Base-by-base conservation (phyloP, 78 protist genomes). In the Chrysochromulina tobinii region DNA sequence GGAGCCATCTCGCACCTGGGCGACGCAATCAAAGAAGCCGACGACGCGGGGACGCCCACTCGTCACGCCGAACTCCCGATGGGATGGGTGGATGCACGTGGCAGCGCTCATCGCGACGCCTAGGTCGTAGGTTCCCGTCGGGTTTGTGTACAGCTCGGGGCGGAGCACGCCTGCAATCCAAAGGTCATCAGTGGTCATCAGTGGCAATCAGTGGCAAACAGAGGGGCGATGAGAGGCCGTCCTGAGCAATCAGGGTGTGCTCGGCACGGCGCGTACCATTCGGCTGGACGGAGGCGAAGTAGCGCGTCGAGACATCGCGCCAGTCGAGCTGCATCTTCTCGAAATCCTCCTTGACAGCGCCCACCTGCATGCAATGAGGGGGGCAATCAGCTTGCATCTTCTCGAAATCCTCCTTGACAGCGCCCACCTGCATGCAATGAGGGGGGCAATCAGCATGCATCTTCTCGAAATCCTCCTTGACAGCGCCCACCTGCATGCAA, bases 21-120 rank as follows among this genome's bases (percentile, higher is more conserved):
- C 72, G 18, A 89, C 92, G 50, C 92, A 89, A n/a, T 89, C 92
- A 48, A 89, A 89, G 54, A 89, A 66, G 20, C 92, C 92, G 87
- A 81, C 73, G 54, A 89, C 66, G 25, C 92, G 81, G n/a, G 92
- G 92, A 69, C 75, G n/a, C 75, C 75, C 38, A 54, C 85, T 59
- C 53, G 92, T 89, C 25, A 81, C 92, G 38, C 92, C 92, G 75
- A 81, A 61, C 72, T 89, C 92, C 18, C 92, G 84, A 85, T 89
- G 92, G 25, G 73, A 17, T 3, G 72, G 72, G n/a, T 66, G 72
- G 21, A 18, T 21, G 68, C 61, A 61, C 25, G 88, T 61, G 25
- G 77, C 67, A 53, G 75, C 55, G 53, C 85, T 11, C 85, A 89
- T 69, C 66, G 92, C 92, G 57, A 67, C 66, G 12, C 92, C 92